Evolutionary conservation across 441 rosid genomes (phyloP), one percentile per base, ranked within the genome.

Genomic region (Adansonia madagascariensis): DNA sequence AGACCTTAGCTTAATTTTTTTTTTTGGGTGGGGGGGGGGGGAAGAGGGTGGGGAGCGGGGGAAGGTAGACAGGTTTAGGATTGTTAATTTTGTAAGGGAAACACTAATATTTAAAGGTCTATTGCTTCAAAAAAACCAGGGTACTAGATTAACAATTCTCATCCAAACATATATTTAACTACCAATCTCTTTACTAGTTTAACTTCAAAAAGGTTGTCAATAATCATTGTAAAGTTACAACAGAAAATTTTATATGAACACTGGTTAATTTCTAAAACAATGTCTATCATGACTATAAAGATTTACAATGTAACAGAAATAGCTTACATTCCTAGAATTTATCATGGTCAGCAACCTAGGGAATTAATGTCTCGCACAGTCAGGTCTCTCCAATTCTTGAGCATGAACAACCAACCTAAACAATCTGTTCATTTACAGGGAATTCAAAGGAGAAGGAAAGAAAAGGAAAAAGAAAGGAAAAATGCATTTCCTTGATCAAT

Each of bases 361-460:
- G 49, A 64, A 64, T 64, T 64, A 64, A 64, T 47, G 20, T 35
- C 46, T 6, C 10, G 27, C 4, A 14, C 18, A 35, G 10, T 55
- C 59, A 55, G 67, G 46, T 62, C 20, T 62, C 14, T 62, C 20
- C 67, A 63, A 63, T 59, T 59, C 62, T 57, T 20, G 62, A 31
- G 18, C 43, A 27, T 62, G n/a, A 62, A 11, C 55, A 27, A 31
- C 18, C 17, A 27, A 17, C 31, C 8, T 27, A 27, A 5, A 63
- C 7, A 27, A 62, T 31, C 18, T 35, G 9, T 62, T 7, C 44
- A 31, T 1, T 18, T 62, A 62, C 0, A 31, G 43, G 14, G 67
- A 14, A 62, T 4, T 9, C 67, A 62, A 62, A 62, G 44, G 20
- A 62, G 56, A 50, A 50, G 4, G 4, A 50, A 50, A 60, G 14